Percentiles rank a stretch among this genome's conserved stretches.
Evolutionary conservation across 108 stramenopile species (phyloP).

Genomic region (Ochromonas danica): DNA sequence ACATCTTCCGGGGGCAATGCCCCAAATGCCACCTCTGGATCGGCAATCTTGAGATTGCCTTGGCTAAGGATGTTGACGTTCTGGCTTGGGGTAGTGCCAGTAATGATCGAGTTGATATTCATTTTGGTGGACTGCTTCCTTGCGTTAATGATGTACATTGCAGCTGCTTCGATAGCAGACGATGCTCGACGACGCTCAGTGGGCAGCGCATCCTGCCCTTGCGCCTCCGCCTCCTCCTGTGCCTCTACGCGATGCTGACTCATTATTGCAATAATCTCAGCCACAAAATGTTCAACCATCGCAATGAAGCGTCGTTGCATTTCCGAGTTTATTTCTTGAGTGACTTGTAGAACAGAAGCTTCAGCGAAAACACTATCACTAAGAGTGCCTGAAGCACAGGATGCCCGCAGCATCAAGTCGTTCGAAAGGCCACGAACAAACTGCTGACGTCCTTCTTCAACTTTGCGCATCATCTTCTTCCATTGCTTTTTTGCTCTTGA

Average conservation of each 20-base stretch:
- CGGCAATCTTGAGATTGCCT: background rate
- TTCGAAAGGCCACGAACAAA: background rate
- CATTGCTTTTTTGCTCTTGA: background rate
- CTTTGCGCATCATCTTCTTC: background rate
- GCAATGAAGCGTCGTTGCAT: background rate
- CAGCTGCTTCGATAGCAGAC: background rate
- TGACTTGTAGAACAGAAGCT: background rate
- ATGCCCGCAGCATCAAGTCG: background rate
- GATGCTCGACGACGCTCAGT: background rate
- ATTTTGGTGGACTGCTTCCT: background rate
- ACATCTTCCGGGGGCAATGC: background rate
- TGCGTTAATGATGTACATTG: background rate
- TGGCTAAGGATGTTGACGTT: background rate
- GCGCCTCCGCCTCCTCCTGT: background rate
- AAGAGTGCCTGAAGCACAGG: background rate
- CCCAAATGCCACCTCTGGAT: background rate
- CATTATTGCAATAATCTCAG: background rate
- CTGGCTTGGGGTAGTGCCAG: background rate
- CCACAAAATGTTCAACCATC: background rate
- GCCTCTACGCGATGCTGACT: constrained; percentile 1
- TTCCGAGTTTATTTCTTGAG: background rate
- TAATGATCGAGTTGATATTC: background rate
- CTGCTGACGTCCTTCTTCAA: background rate
- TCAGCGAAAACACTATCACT: background rate
- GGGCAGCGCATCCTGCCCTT: background rate